Percentiles rank a stretch among this genome's conserved stretches.
phyloP scores from a whole-genome alignment of 768 basidiomycete genomes.

The Tylopilus intermedius region DNA sequence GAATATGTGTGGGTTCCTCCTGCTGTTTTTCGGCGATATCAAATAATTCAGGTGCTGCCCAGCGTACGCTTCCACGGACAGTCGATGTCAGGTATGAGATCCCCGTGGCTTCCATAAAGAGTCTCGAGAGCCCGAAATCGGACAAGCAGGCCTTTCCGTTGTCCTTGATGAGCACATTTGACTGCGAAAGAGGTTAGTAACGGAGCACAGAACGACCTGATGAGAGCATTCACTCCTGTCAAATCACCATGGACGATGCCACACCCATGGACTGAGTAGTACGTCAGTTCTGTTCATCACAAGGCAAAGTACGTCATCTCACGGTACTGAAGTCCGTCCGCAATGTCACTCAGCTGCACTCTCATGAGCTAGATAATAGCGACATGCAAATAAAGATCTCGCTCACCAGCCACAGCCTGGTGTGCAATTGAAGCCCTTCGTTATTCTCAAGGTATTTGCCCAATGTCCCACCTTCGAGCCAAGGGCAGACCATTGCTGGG shows the following conservation, averaged over 20 bases:
- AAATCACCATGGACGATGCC: constrained; percentile 43
- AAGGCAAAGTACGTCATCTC: background rate
- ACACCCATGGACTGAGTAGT: constrained; percentile 13
- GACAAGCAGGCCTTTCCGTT: constrained; percentile 29
- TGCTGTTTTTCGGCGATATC: constrained; percentile 23
- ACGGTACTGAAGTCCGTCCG: constrained; percentile 22
- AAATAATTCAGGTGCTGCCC: constrained; percentile 44
- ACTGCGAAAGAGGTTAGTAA: constrained; percentile 17
- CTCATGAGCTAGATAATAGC: background rate
- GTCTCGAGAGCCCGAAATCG: constrained; percentile 35
- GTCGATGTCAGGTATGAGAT: constrained; percentile 26
- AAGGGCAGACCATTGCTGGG: constrained; percentile 33
- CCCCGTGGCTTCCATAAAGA: constrained; percentile 23
- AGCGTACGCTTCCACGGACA: constrained; percentile 44
- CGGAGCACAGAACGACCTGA: background rate
- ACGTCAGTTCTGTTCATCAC: background rate
- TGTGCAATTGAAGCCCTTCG: constrained; percentile 3
- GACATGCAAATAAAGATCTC: background rate
- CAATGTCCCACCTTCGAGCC: constrained; percentile 30
- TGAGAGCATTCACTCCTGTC: constrained; percentile 32
- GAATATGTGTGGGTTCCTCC: constrained; percentile 5
- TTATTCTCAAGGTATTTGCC: constrained; percentile 19
- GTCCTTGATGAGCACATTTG: constrained; percentile 33
- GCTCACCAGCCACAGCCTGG: constrained; percentile 18
- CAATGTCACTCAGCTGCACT: constrained; percentile 15